These are phyloP conservation scores for Thyridium curvatum DNA, from an alignment of 2,329 filamentous ascomycete genomes.

Conservation along the genomic window DNA sequence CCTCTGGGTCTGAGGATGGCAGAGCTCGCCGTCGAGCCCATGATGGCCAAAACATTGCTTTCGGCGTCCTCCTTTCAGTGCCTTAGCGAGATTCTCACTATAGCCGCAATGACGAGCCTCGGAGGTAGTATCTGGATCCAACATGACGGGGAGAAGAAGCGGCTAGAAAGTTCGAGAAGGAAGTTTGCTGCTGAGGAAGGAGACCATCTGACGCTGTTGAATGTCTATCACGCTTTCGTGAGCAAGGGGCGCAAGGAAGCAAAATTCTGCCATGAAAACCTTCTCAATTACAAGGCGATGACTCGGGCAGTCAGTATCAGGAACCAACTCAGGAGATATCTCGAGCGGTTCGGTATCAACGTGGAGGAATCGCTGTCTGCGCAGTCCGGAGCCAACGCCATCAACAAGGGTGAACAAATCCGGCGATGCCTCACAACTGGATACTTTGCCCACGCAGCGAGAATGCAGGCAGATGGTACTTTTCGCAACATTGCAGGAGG, in stretches of 20 bases:
- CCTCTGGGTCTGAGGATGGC: conserved; percentile 90
- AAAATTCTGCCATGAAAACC: conserved; percentile 81
- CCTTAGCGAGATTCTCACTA: conserved; percentile 78
- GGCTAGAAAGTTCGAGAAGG: conserved; percentile 65
- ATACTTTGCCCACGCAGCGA: conserved; percentile 88
- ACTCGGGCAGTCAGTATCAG: conserved; percentile 78
- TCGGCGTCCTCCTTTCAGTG: conserved; percentile 70
- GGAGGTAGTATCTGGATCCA: conserved; percentile 80
- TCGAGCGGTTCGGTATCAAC: conserved; percentile 76
- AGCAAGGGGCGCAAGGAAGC: conserved; percentile 76
- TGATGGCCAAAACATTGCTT: conserved; percentile 88
- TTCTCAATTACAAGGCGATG: conserved; percentile 82
- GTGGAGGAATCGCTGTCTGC: conserved; percentile 56
- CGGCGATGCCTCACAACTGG: conserved; percentile 79
- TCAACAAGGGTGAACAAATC: conserved; percentile 61
- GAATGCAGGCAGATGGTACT: conserved; percentile 88
- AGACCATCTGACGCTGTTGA: conserved; percentile 86
- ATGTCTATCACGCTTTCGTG: conserved; percentile 87
- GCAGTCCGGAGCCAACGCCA: conserved; percentile 11
- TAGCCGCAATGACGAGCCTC: conserved; percentile 88
- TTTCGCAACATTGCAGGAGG: conserved; percentile 81
- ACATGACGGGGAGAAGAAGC: conserved; percentile 70
- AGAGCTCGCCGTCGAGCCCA: conserved; percentile 86
- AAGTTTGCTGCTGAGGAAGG: conserved; percentile 91
- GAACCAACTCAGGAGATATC: conserved; percentile 76